Evolutionary conservation across 495 filamentous ascomycete genomes (phyloP), one percentile per base, ranked within the genome.

Genomic region (Penicilliopsis zonata): DNA sequence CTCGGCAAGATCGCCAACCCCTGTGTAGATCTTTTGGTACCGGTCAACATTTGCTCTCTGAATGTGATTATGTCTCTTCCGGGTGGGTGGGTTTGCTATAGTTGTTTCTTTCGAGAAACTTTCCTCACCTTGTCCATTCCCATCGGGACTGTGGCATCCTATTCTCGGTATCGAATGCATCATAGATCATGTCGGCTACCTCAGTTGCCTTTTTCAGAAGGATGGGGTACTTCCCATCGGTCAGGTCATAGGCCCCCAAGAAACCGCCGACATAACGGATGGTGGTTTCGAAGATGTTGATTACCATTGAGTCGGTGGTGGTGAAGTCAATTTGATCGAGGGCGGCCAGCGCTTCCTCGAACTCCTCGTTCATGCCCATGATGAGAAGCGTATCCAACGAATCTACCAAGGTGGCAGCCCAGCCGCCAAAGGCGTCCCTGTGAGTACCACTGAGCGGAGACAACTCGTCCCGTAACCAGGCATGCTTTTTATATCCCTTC

Each of bases 151-250:
- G 50, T 7, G 88, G 90, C 85, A 99, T 92, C 33, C 85, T 70
- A 48, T 96, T 96, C 2, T 84, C 83, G 9, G 90, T 96, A 51
- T 99, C 90, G 52, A 99, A 99, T 6, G 82, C 78, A 36, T 81
- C 74, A 61, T 86, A 93, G 20, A 98, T 55, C 31, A 99, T 70
- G 37, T 94, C 82, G 7, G 74, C 92, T 23, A 99, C 61, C 52
- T 94, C 85, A 6, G 72, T 63, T 1, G 90, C 87, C 53, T 96
- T 96, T 35, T 79, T 69, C 21, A 99, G 63, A 18, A 99, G 59
- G 14, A 78, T 64, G 8, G 66, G 60, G 35, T 72, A 52, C 33
- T 72, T 76, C n/a, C 65, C 74, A 4, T 77, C 44, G 31, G 77
- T 78, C 31, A 93, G 67, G 51, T 94, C 86, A 46, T 88, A 82